A percentile compares a stretch with the other conserved stretches of the same genome.
Conservation (phyloP, 108 stramenopile species). For the Bacterosira constricta region DNA sequence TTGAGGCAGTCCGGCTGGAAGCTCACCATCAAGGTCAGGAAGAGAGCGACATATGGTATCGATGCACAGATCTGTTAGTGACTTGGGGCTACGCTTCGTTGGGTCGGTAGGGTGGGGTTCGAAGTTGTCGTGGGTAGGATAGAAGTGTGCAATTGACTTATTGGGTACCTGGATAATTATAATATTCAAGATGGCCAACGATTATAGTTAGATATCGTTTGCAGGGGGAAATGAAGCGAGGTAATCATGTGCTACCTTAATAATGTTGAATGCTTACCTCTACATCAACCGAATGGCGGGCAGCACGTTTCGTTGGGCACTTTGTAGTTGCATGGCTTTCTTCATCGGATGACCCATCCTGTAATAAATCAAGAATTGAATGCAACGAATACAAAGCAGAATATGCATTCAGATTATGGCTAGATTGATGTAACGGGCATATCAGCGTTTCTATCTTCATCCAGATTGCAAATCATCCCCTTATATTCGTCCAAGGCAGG, state of each 20-base stretch:
- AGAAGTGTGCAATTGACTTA: conserved; percentile 62
- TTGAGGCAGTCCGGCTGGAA: conserved; percentile 79
- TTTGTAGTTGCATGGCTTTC: conserved; percentile 10
- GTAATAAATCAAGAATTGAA: neutral
- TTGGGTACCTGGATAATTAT: conserved; percentile 56
- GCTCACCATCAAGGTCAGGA: conserved; percentile 59
- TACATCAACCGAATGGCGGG: conserved; percentile 62
- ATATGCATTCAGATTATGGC: no score
- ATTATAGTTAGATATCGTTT: neutral
- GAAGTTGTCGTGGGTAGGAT: conserved; percentile 71
- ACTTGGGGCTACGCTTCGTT: conserved; percentile 69
- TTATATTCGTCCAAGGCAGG: no score
- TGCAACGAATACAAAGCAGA: neutral
- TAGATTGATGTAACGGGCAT: no score
- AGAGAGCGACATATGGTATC: conserved; percentile 75
- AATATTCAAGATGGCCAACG: neutral
- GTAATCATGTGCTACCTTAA: neutral
- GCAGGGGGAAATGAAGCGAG: neutral
- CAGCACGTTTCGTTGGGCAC: conserved; percentile 34
- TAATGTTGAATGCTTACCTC: conserved; percentile 11
- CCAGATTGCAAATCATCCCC: no score
- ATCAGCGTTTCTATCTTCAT: no score
- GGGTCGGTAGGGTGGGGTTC: conserved; percentile 40
- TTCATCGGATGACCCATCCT: conserved; percentile 40
- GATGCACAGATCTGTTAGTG: conserved; percentile 68